These are phyloP conservation scores for Parathielavia appendiculata DNA, from an alignment of 495 filamentous ascomycete species.

Conservation along the genomic window DNA sequence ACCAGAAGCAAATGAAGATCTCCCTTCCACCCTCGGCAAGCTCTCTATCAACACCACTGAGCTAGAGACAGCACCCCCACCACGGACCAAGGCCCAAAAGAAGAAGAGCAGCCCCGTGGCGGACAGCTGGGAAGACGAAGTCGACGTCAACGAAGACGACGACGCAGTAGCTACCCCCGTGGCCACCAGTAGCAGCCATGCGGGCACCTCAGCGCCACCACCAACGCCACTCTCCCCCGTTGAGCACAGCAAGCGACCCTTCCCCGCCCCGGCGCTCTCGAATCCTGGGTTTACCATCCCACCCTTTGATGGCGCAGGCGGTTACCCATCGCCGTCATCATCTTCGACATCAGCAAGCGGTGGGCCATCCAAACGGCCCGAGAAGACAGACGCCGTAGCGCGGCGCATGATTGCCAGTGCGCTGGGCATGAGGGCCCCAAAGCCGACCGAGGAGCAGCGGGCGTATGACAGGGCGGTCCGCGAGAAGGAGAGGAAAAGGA, in stretches of 20 bases:
- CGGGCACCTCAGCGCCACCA: slow-evolving; percentile 46
- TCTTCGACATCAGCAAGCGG: neutral
- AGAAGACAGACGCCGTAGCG: slow-evolving; percentile 90
- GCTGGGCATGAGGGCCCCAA: slow-evolving; percentile 74
- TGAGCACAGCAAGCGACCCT: slow-evolving; percentile 30
- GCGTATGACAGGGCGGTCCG: slow-evolving; percentile 79
- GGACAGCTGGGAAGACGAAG: slow-evolving; percentile 86
- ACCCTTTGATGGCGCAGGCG: slow-evolving; percentile 14
- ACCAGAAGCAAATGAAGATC: slow-evolving; percentile 18
- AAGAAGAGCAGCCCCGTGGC: slow-evolving; percentile 50
- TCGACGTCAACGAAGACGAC: slow-evolving; percentile 41
- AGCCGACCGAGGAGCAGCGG: slow-evolving; percentile 78
- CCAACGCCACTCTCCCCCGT: slow-evolving; percentile 58
- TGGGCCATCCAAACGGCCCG: slow-evolving; percentile 51
- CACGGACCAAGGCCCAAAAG: slow-evolving; percentile 28
- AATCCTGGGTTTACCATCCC: slow-evolving; percentile 15
- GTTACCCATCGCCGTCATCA: neutral
- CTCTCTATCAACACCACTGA: slow-evolving; percentile 33
- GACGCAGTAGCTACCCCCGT: slow-evolving; percentile 24
- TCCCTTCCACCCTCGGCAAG: slow-evolving; percentile 32
- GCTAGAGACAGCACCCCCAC: neutral
- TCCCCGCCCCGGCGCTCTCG: slow-evolving; percentile 26
- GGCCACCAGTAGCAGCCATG: slow-evolving; percentile 16
- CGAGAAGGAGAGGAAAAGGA: slow-evolving; percentile 76
- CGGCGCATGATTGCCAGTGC: slow-evolving; percentile 85